Conservation (phyloP, 805 yeast species). For the Monosporozyma servazzii region DNA sequence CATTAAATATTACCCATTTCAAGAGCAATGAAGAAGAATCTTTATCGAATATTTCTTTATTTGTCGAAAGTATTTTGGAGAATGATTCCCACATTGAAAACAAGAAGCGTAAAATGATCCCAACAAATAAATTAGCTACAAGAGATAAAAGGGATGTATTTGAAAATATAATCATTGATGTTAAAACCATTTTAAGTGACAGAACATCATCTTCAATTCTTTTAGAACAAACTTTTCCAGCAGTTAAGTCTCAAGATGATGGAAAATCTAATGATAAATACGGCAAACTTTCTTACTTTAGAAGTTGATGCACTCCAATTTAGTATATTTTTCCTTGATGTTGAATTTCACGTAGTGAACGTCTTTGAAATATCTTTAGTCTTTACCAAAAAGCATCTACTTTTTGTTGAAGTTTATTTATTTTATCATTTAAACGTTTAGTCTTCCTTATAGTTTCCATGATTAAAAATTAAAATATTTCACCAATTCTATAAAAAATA, state of each 20-base stretch:
- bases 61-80: conserved; percentile 12
- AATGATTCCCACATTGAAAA: not conserved
- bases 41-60: conserved; percentile 6
- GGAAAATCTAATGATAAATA: too few species aligned
- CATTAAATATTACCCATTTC: not conserved
- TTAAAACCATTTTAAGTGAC: conserved; percentile 8
- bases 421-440: not conserved
- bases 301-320: not conserved
- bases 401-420: not conserved
- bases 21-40: not conserved
- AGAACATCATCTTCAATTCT: conserved; percentile 1
- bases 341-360: too few species aligned
- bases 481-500: not conserved
- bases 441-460: not conserved
- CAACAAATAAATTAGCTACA: conserved; percentile 12
- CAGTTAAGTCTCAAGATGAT: too few species aligned
- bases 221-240: not conserved
- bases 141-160: conserved; percentile 16
- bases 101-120: conserved; percentile 6
- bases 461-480: not conserved
- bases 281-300: not conserved
- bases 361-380: too few species aligned
- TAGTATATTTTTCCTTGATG: too few species aligned
- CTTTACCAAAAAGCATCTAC: too few species aligned
- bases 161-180: conserved; percentile 11